A percentile compares a stretch with the other conserved stretches of the same genome.
Evolutionary conservation across 495 filamentous ascomycete species (phyloP).

Genomic region (Aspergillus affinis): DNA sequence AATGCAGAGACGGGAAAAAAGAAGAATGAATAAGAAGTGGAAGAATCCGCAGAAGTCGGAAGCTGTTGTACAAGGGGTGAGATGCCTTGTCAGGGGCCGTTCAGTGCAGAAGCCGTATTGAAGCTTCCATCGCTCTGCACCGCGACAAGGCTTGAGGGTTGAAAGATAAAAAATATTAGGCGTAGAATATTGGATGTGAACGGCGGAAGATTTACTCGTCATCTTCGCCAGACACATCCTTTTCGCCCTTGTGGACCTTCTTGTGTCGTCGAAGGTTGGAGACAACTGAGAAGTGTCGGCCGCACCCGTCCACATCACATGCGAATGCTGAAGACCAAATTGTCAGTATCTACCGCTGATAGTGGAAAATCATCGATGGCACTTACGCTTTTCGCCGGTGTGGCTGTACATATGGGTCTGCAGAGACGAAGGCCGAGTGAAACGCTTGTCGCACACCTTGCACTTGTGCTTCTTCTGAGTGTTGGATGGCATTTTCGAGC

Average conservation of each 20-base stretch:
- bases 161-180: conserved; percentile 11
- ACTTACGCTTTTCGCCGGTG: conserved; percentile 98
- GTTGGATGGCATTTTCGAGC: conserved; percentile 92
- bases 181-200: conserved; percentile 9
- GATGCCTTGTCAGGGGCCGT: conserved; percentile 15
- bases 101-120: conserved; percentile 9
- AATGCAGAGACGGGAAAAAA: conserved; percentile 25
- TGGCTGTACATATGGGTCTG: conserved; percentile 99
- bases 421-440: conserved; percentile 91
- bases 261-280: conserved; percentile 93
- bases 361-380: conserved; percentile 3
- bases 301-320: conserved; percentile 93
- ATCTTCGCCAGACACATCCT: conserved; percentile 46
- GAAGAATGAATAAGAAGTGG: conserved; percentile 23
- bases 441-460: conserved; percentile 99
- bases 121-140: conserved; percentile 8
- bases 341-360: conserved; percentile 34
- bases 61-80: conserved; percentile 45
- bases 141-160: conserved; percentile 2
- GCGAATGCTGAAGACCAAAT: conserved; percentile 65
- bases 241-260: conserved; percentile 93
- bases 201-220: conserved; percentile 37
- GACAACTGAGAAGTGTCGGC: conserved; percentile 95
- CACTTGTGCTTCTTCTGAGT: conserved; percentile 99
- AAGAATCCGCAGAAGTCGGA: conserved; percentile 10